phyloP scores from a whole-genome alignment of 2,329 filamentous ascomycete species.

The Dothistroma septosporum region DNA sequence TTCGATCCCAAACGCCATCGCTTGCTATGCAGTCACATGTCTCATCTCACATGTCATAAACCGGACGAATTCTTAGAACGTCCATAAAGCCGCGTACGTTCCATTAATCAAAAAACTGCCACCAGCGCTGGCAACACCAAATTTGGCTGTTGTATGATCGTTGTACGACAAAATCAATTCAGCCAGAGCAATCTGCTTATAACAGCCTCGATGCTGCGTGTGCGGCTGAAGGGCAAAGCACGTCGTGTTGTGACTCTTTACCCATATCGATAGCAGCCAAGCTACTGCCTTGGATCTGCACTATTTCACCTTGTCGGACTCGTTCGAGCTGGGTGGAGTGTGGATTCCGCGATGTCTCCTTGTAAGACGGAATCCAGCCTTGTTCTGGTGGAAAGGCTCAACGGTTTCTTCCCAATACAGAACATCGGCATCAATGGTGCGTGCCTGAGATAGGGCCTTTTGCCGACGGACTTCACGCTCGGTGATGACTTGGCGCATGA shows the following conservation, averaged over 20 bases:
- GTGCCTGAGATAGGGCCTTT: conserved; percentile 28
- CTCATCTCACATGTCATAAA: not conserved
- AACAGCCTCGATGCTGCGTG: not conserved
- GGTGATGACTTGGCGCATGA: conserved; percentile 41
- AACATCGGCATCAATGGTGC: conserved; percentile 19
- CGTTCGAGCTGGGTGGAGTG: conserved; percentile 29
- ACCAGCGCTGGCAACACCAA: not conserved
- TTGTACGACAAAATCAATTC: not conserved
- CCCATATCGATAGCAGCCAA: not conserved
- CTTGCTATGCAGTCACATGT: not conserved
- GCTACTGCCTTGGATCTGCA: not conserved
- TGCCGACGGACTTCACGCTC: conserved; percentile 40
- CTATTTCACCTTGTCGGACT: conserved; percentile 21
- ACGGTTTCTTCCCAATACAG: conserved; percentile 37
- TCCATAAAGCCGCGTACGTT: not conserved
- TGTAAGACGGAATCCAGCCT: conserved; percentile 37
- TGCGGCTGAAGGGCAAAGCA: not conserved
- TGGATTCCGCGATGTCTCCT: conserved; percentile 30
- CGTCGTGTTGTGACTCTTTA: not conserved
- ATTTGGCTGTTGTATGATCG: not conserved
- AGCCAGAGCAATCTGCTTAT: not conserved
- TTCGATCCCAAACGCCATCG: not conserved
- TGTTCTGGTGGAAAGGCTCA: conserved; percentile 34
- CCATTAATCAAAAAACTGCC: not conserved
- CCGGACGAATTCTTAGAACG: not conserved